Percentiles rank a stretch among this genome's conserved stretches.
Conservation (phyloP, 495 filamentous ascomycete species). For the Annulohypoxylon moriforme region DNA sequence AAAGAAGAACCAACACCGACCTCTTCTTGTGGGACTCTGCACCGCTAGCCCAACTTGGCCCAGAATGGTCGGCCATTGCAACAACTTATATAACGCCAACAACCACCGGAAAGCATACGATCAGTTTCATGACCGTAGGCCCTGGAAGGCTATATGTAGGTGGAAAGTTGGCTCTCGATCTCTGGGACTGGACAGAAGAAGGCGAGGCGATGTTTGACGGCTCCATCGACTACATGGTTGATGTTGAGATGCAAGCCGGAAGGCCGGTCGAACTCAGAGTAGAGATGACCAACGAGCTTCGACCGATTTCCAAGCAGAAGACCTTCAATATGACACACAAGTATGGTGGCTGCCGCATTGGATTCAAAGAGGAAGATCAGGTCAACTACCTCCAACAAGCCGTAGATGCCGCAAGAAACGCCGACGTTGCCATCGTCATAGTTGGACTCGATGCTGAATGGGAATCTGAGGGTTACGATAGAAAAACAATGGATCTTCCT, state of each 20-base stretch:
- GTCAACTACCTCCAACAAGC: constrained; percentile 79
- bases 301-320: constrained; percentile 63
- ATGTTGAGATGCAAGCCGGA: constrained; percentile 63
- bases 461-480: constrained; percentile 89
- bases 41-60: constrained; percentile 66
- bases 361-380: constrained; percentile 75
- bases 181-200: constrained; percentile 75
- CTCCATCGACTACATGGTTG: constrained; percentile 65
- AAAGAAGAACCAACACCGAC: constrained; percentile 69
- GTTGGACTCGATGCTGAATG: constrained; percentile 86
- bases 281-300: constrained; percentile 71
- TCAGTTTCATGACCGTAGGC: constrained; percentile 81
- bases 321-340: constrained; percentile 64
- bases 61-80: constrained; percentile 69
- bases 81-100: constrained; percentile 66
- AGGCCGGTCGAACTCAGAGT: constrained; percentile 62
- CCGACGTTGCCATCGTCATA: constrained; percentile 81
- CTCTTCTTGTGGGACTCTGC: constrained; percentile 77
- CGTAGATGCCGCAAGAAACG: constrained; percentile 70
- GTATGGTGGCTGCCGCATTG: constrained; percentile 82
- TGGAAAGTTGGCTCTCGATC: constrained; percentile 76
- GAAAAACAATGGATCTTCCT: constrained; percentile 85
- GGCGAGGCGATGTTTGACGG: constrained; percentile 72
- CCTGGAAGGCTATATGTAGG: constrained; percentile 77
- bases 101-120: constrained; percentile 72